Base-by-base conservation (phyloP, 2,329 filamentous ascomycete genomes). In the Triangularia setosa region DNA sequence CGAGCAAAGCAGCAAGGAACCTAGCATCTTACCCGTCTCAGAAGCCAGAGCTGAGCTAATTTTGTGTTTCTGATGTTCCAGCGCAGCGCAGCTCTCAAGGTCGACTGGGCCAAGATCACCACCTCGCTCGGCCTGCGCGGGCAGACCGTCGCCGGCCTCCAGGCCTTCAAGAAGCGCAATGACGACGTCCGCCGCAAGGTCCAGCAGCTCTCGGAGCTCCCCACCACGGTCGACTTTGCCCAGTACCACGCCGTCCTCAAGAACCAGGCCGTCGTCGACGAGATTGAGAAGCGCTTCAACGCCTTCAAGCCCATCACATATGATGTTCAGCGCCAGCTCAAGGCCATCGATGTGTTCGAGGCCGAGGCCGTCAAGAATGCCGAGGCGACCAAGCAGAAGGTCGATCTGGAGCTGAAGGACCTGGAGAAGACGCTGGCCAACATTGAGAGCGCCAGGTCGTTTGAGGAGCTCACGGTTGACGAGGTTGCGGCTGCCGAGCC, bases 101-200 rank as follows among this genome's bases (percentile, higher is more conserved):
- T 99, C 86, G 95, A 99, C 89, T 99, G 95, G 95, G 88, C 88
- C 83, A 95, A 96, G 84, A 88, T 99, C 77, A 90, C 90, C 81
- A 88, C 87, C 82, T 96, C 94, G 77, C 93, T 99, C 75, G 94
- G 94, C 79, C 92, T 99, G 80, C 92, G 92, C 80, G 95, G 95
- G 79, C 91, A 93, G 84, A 99, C 95, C 73, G 93, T 92, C 73
- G 83, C 90, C 75, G 90, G 94, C 68, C 92, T 99, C 68, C 90
- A 94, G 79, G 87, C 92, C 71, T 99, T 99, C 90, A 99, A 99
- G 88, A 95, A 97, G 89, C 93, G 95, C 83, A 97, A 98, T 86
- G 95, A 99, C 79, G 93, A 97, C 79, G 94, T 92, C 77, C 93
- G 94, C 82, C 94, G 95, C 84, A 94, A 94, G 83, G 86, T 99